A percentile compares a stretch with the other conserved stretches of the same genome.
Conservation (phyloP, 169 alveolate genomes). For the Eimeria acervulina region DNA sequence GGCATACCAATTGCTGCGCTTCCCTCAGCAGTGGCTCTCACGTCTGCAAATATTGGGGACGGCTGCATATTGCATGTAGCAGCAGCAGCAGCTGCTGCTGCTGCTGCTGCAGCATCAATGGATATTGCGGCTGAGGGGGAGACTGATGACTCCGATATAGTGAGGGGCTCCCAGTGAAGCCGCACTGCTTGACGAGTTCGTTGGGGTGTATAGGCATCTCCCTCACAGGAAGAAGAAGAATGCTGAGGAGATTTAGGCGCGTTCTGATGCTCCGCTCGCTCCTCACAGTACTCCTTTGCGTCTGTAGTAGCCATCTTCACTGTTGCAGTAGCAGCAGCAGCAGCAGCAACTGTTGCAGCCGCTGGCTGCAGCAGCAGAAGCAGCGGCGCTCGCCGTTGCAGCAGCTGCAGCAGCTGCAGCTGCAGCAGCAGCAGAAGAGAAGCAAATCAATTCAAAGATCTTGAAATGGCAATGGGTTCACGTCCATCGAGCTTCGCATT, state of each 20-base stretch:
- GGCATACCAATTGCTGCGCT: background rate
- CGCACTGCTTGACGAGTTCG: background rate
- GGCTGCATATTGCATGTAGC: background rate
- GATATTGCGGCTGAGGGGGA: background rate
- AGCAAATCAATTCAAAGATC: background rate
- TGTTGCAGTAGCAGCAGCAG: background rate
- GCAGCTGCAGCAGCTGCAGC: background rate
- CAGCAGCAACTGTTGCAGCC: background rate
- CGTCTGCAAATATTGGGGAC: background rate
- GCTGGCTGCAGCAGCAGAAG: background rate
- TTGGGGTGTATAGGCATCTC: conserved; percentile 3
- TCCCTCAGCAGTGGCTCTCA: background rate
- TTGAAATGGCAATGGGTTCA: background rate
- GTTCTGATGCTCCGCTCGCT: background rate
- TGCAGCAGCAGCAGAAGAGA: background rate
- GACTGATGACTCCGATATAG: background rate
- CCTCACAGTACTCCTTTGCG: background rate
- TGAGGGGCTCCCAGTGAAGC: conserved; percentile 18
- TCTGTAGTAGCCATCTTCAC: background rate
- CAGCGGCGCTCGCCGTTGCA: background rate
- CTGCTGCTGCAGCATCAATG: background rate
- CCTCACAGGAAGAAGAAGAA: background rate
- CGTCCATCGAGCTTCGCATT: no score
- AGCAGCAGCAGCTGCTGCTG: conserved; percentile 29
- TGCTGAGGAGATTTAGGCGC: background rate